phyloP scores from a whole-genome alignment of 106 monocot genomes.

The Iris macrosiphon region DNA sequence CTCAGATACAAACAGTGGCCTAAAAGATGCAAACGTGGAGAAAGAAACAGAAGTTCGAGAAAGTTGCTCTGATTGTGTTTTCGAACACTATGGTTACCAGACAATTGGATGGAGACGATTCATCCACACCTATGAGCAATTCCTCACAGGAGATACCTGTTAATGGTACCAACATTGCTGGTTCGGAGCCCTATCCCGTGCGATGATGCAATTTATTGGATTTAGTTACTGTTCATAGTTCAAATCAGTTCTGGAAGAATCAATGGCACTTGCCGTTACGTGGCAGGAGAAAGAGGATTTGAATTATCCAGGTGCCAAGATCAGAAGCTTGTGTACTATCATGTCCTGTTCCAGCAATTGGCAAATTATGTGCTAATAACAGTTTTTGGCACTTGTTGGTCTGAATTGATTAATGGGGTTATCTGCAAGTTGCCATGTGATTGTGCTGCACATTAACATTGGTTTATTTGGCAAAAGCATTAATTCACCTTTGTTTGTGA shows the following conservation, averaged over 20 bases:
- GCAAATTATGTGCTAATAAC: no score
- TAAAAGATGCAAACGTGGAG: neutral
- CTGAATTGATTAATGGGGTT: neutral
- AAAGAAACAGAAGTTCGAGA: conserved; percentile 11
- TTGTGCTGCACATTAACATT: neutral
- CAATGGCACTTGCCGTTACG: neutral
- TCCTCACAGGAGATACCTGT: conserved; percentile 7
- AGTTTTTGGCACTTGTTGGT: neutral
- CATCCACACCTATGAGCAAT: conserved; percentile 7
- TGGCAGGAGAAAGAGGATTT: neutral
- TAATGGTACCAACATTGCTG: conserved; percentile 7
- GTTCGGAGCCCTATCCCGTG: conserved; percentile 31
- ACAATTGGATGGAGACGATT: conserved; percentile 9
- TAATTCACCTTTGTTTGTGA: conserved; percentile 1
- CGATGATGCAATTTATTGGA: conserved; percentile 9
- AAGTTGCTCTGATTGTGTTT: conserved; percentile 2
- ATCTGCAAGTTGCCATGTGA: neutral
- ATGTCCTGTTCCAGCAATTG: no score
- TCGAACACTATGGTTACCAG: neutral
- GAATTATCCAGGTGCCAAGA: neutral
- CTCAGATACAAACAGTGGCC: conserved; percentile 7
- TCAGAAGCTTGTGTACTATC: neutral
- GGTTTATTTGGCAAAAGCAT: conserved; percentile 9
- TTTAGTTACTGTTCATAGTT: neutral
- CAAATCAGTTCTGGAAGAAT: neutral